These are phyloP conservation scores for Colletotrichum sp. DNA, from an alignment of 2,329 filamentous ascomycete species.

Conservation along the genomic window DNA sequence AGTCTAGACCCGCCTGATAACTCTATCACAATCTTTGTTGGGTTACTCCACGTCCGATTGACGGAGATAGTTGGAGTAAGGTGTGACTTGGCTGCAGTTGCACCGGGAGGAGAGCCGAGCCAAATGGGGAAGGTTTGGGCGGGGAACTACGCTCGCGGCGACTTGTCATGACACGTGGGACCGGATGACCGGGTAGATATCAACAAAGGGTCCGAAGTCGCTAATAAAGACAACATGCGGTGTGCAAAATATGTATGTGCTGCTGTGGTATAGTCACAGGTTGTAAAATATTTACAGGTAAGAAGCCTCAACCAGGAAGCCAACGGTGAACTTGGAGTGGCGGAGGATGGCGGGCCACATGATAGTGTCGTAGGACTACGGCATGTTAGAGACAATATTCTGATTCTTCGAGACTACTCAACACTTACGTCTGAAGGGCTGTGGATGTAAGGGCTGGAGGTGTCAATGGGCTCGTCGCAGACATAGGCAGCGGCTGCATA, in stretches of 20 bases:
- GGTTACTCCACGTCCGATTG: not conserved
- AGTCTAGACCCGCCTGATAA: not conserved
- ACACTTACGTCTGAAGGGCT: conserved; percentile 37
- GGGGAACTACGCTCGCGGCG: not conserved
- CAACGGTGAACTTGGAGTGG: conserved; percentile 40
- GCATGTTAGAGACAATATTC: not conserved
- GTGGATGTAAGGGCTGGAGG: conserved; percentile 37
- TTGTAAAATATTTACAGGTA: not conserved
- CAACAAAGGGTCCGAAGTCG: not conserved
- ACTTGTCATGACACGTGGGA: not conserved
- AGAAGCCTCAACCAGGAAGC: conserved; percentile 36
- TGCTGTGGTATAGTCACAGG: not conserved
- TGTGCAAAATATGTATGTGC: not conserved
- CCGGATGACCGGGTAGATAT: not conserved
- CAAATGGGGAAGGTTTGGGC: not conserved
- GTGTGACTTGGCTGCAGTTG: not conserved
- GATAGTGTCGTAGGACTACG: conserved; percentile 37
- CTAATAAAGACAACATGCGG: not conserved
- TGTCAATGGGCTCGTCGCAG: conserved; percentile 36
- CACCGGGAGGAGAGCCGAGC: not conserved
- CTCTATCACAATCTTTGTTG: not conserved
- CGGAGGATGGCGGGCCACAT: conserved; percentile 39
- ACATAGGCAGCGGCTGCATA: conserved; percentile 40
- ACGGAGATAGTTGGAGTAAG: not conserved
- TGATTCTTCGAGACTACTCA: not conserved